Conservation (phyloP, 1,284 basidiomycete genomes). For the Heterobasidion annosum region DNA sequence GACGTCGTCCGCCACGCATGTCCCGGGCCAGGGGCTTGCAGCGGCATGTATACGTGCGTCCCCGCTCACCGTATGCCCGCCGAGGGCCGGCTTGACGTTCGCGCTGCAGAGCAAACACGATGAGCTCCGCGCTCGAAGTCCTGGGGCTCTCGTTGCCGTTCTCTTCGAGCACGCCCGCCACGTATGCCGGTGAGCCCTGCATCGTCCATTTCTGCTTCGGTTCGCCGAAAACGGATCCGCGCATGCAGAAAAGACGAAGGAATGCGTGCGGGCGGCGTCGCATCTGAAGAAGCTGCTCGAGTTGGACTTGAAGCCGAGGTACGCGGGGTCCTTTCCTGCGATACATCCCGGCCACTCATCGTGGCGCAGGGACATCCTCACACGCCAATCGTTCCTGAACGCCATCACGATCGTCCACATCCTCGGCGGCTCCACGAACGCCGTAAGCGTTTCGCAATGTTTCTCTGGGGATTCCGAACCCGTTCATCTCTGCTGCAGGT, state of each 20-base stretch:
- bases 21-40: slow-evolving; percentile 62
- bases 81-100: neutral
- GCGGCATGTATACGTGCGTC: slow-evolving; percentile 76
- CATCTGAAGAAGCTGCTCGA: slow-evolving; percentile 80
- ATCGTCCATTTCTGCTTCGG: neutral
- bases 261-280: slow-evolving; percentile 77
- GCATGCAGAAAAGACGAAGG: slow-evolving; percentile 72
- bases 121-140: slow-evolving; percentile 86
- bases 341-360: neutral
- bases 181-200: slow-evolving; percentile 20
- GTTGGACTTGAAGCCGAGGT: slow-evolving; percentile 82
- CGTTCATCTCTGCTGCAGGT: slow-evolving; percentile 40
- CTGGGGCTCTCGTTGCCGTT: slow-evolving; percentile 90
- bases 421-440: slow-evolving; percentile 89
- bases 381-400: slow-evolving; percentile 85
- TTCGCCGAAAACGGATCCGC: neutral
- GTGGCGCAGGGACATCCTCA: slow-evolving; percentile 71
- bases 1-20: slow-evolving; percentile 80
- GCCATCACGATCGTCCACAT: slow-evolving; percentile 82
- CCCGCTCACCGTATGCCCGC: neutral
- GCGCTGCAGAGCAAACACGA: slow-evolving; percentile 63
- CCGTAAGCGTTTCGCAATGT: slow-evolving; percentile 37
- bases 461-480: neutral
- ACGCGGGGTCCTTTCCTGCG: slow-evolving; percentile 1
- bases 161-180: slow-evolving; percentile 79